Base-by-base conservation (phyloP, 495 filamentous ascomycete species). In the Xeromyces bisporus region DNA sequence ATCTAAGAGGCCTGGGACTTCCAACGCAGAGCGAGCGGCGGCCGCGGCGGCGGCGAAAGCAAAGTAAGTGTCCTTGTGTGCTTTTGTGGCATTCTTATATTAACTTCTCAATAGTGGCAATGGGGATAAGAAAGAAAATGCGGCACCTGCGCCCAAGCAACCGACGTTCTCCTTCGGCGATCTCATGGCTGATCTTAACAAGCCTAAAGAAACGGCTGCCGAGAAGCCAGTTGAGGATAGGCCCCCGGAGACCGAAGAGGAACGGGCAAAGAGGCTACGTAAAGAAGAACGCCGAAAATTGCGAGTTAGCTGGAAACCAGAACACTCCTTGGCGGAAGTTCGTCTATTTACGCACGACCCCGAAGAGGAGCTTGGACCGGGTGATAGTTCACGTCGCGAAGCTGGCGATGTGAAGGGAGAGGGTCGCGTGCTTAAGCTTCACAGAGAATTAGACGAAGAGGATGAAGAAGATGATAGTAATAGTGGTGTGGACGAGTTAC, bases 351-450 rank as follows among this genome's bases (percentile, higher is more conserved):
- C 70, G 15, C 79, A 84, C 35, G 74, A 87, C 34, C 78, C 75
- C 2, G 79, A 84, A 14, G 82, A 91, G 47, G 79, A 89, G 33
- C 58, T 75, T 35, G 75, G 74, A n/a, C 75, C 73, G 6, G 65
- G 72, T 15, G 64, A 67, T 36, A 74, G 65, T 31, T 67, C 73
- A 53, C 52, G 73, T 20, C 67, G 73, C 23, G 77, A 85, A 52
- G 69, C 67, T 2, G 67, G 69, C 23, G 80, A 86, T 39, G 70
- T 77, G 29, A 71, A 72, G 17, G 68, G 67, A 12, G 85, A 93
- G 56, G 81, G 83, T 18, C 76, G 76, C 37, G 77, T 80, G 47
- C 69, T 89, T 41, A 89, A 84, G 49, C 67, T 79, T 32, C 75
- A 75, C 40, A 64, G 60, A 42, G 68, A 74, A 30, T 44, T 69